Evolutionary conservation across 371 early-diverging fungal species (phyloP), one percentile per base, ranked within the genome.

Genomic region (Mortierella sp.): DNA sequence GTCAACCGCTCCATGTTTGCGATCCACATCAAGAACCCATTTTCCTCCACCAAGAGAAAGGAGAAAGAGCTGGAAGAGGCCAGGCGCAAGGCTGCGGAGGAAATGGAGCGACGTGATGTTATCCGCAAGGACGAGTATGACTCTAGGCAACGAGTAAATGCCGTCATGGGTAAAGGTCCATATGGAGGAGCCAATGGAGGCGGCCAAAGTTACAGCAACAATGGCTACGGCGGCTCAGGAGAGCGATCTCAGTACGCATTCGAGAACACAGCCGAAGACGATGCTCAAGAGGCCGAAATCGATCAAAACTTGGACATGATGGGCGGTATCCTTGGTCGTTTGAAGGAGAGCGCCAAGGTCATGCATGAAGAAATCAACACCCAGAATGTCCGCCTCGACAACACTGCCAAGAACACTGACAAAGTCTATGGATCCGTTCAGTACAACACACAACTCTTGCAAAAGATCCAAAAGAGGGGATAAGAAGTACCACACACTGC

Each of bases 1-100:
- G 80, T 93, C 34, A 93, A 93, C 81, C 83, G 88, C 49, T 92
- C 90, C 52, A 94, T 95, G 78, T 88, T 94, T 76, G 80, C 90
- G 10, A 85, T 92, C 14, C 82, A 84, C 71, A 66, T 92, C 62
- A 80, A 86, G 77, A 89, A 88, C 48, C 90, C 90, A 29, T 88
- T 89, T 69, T 83, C 65, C 43, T 89, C 89, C 63, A 84, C 85
- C 40, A 84, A 86, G 63, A 79, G 82, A 47, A 73, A 78, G 52
- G 88, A 90, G 65, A 68, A 81, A 3, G 84, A 83, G 65, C 59
- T 80, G 16, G 81, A 74, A 51, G 86, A 85, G 24, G 80, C 76
- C 39, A 88, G 82, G 54, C 80, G 74, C 45, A 67, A 80, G 47
- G 81, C 80, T 25, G 82, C 82, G 39, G 82, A 82, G 41, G 81